phyloP scores from a whole-genome alignment of 2,329 filamentous ascomycete species.

The Basipetospora chlamydospora region DNA sequence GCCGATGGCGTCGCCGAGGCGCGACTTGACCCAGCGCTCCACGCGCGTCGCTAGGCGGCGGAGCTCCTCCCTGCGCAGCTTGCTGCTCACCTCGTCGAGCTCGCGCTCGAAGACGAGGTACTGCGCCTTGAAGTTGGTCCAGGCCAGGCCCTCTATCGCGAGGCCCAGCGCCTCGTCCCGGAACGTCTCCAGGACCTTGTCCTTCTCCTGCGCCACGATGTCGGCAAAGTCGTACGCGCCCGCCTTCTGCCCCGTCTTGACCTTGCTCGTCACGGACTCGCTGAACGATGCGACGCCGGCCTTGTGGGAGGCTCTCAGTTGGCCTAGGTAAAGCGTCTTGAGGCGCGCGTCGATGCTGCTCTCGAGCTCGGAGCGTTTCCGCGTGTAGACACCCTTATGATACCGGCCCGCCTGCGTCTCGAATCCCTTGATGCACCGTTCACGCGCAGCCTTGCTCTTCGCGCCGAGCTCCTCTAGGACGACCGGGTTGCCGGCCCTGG shows the following conservation, averaged over 20 bases:
- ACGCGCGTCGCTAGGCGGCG: slow-evolving; percentile 77
- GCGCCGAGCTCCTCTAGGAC: slow-evolving; percentile 63
- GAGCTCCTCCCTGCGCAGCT: slow-evolving; percentile 90
- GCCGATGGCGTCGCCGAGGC: slow-evolving; percentile 74
- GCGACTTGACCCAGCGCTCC: slow-evolving; percentile 84
- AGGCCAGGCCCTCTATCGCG: slow-evolving; percentile 63
- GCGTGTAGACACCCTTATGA: slow-evolving; percentile 85
- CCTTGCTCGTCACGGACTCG: slow-evolving; percentile 70
- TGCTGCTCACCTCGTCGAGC: slow-evolving; percentile 71
- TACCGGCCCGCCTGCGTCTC: slow-evolving; percentile 85
- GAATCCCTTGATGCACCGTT: slow-evolving; percentile 67
- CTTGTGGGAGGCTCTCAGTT: slow-evolving; percentile 81
- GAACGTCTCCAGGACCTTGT: slow-evolving; percentile 59
- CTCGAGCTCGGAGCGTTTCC: slow-evolving; percentile 75
- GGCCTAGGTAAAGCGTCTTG: slow-evolving; percentile 77
- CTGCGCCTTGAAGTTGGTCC: slow-evolving; percentile 79
- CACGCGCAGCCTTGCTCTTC: slow-evolving; percentile 57
- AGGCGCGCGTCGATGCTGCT: slow-evolving; percentile 76
- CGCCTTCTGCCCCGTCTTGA: slow-evolving; percentile 87
- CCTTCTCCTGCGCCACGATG: slow-evolving; percentile 76
- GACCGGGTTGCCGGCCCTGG: slow-evolving; percentile 54
- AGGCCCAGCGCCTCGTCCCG: slow-evolving; percentile 60
- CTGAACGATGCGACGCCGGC: slow-evolving; percentile 70
- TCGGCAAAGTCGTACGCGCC: slow-evolving; percentile 90
- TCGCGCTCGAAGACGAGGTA: slow-evolving; percentile 74